A percentile compares a stretch with the other conserved stretches of the same genome.
Conservation (phyloP, 495 filamentous ascomycete species). For the Xylaria palmicola region DNA sequence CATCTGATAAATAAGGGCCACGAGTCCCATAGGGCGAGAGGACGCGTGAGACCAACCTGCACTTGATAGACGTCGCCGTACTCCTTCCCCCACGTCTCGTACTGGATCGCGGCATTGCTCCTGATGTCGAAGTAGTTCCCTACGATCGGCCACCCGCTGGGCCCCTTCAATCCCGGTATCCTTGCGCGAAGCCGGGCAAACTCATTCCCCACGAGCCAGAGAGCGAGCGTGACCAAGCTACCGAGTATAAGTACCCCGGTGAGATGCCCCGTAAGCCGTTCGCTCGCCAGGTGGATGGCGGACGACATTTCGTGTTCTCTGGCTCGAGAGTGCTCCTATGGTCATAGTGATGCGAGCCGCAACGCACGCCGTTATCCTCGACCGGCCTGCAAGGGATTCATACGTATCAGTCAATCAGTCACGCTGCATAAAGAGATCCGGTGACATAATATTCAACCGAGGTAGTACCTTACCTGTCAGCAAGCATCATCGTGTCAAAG, state of each 20-base stretch:
- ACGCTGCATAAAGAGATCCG: background rate
- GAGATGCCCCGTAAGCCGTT: background rate
- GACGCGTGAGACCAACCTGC: too few relatives aligned
- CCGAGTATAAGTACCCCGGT: constrained; percentile 11
- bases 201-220: constrained; percentile 56
- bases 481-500: background rate
- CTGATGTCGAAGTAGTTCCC: constrained; percentile 63
- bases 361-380: too few relatives aligned
- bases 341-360: too few relatives aligned
- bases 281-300: constrained; percentile 2
- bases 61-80: constrained; percentile 66
- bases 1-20: too few relatives aligned
- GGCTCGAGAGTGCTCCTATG: background rate
- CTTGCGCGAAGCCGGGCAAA: constrained; percentile 49
- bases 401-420: too few relatives aligned
- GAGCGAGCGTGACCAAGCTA: constrained; percentile 3
- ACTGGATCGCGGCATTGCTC: constrained; percentile 59
- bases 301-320: constrained; percentile 18
- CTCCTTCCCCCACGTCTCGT: constrained; percentile 56
- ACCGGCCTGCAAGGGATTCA: too few relatives aligned
- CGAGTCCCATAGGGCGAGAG: too few relatives aligned
- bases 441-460: background rate
- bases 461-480: too few relatives aligned
- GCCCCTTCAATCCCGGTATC: constrained; percentile 53
- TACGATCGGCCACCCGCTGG: constrained; percentile 56